These are phyloP conservation scores for Fusarium scirpi DNA, from an alignment of 2,329 filamentous ascomycete genomes.

Conservation along the genomic window DNA sequence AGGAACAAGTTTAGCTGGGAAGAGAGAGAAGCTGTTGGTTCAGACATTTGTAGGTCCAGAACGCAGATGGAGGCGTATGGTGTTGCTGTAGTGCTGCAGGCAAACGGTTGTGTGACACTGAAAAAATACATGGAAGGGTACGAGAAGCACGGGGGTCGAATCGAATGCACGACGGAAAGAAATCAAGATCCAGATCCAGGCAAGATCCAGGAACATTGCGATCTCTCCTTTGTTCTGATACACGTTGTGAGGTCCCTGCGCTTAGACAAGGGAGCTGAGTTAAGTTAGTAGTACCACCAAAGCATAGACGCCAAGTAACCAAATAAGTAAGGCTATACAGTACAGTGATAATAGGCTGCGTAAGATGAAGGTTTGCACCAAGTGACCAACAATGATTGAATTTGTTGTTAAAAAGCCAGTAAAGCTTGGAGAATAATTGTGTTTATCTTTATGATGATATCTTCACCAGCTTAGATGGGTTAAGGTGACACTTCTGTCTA, in stretches of 20 bases:
- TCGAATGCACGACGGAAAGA: slow-evolving; percentile 3
- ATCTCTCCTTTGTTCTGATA: slow-evolving; percentile 12
- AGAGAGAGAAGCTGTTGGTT: slow-evolving; percentile 1
- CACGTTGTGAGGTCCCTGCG: background rate
- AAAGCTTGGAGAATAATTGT: background rate
- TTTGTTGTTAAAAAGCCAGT: background rate
- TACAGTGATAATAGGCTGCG: background rate
- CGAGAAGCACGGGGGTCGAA: background rate
- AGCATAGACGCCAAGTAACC: background rate
- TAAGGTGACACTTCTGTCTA: too few relatives aligned
- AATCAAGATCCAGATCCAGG: slow-evolving; percentile 4
- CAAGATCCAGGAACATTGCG: slow-evolving; percentile 5
- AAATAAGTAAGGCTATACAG: background rate
- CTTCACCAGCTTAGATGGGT: background rate
- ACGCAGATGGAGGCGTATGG: slow-evolving; percentile 6
- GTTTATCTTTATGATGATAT: background rate
- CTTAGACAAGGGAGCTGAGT: background rate
- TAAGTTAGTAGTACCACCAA: background rate
- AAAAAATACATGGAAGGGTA: background rate
- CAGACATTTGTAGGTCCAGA: slow-evolving; percentile 1
- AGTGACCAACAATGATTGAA: background rate
- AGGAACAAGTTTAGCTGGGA: background rate
- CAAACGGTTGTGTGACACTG: slow-evolving; percentile 23
- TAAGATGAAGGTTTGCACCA: background rate
- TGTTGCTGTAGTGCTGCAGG: slow-evolving; percentile 27